phyloP scores from a whole-genome alignment of 805 yeast genomes.

The Kodamaea leandrae region DNA sequence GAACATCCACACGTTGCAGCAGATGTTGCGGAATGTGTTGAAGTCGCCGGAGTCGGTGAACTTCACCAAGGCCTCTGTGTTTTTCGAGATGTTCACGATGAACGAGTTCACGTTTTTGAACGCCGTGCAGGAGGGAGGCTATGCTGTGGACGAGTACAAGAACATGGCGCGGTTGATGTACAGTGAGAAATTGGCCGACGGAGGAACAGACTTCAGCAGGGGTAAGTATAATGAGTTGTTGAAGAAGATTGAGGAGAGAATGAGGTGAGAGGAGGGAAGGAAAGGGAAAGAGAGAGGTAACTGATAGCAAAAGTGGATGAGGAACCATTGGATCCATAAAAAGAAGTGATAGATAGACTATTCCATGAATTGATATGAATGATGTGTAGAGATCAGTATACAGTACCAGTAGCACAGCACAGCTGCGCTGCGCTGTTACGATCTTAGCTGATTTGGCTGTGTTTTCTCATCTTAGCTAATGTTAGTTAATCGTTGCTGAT shows the following conservation, averaged over 20 bases:
- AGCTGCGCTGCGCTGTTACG: no score
- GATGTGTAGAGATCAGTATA: no score
- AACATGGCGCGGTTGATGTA: constrained; percentile 54
- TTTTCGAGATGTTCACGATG: constrained; percentile 54
- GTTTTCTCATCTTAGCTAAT: no score
- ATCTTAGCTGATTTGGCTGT: no score
- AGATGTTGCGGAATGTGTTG: constrained; percentile 60
- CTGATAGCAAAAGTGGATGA: neutral
- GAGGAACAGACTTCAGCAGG: constrained; percentile 37
- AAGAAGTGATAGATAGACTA: no score
- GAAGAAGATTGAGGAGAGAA: constrained; percentile 21
- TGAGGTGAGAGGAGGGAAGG: no score
- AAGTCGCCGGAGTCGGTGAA: constrained; percentile 51
- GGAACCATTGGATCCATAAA: neutral
- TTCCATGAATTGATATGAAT: no score
- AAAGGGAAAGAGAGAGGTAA: neutral
- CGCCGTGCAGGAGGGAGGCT: constrained; percentile 34
- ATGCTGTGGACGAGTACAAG: constrained; percentile 43
- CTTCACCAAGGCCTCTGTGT: constrained; percentile 50
- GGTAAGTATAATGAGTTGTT: constrained; percentile 38
- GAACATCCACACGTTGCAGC: constrained; percentile 66
- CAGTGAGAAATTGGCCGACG: constrained; percentile 42
- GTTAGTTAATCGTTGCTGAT: no score
- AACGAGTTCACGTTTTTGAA: constrained; percentile 49
- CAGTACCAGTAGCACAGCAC: no score